Conservation (phyloP, 139 green algal species). For the Chlorella sp. region DNA sequence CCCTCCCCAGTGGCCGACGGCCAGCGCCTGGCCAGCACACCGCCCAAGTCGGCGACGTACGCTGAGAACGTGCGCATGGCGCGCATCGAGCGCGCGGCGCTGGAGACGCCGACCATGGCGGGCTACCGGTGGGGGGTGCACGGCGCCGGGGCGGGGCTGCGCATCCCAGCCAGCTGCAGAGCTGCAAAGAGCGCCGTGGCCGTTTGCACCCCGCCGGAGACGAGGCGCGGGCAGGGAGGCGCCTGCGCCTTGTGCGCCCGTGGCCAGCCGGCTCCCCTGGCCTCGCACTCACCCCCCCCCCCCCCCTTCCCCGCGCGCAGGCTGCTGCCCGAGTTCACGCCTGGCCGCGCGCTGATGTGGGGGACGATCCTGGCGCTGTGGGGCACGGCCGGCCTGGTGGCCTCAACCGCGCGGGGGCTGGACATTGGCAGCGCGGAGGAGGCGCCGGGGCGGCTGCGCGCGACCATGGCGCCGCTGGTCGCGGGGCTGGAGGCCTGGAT, state of each 20-base stretch:
- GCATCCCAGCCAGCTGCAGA: no score
- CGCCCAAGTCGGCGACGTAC: conserved; percentile 15
- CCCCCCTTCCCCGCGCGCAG: neutral
- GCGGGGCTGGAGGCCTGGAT: neutral
- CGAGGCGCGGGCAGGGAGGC: no score
- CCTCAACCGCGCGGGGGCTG: neutral
- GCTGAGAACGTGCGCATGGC: conserved; percentile 39
- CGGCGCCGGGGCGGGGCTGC: no score
- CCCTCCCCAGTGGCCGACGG: conserved; percentile 43
- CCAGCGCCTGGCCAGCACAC: conserved; percentile 41
- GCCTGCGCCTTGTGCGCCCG: no score
- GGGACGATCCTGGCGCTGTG: conserved; percentile 55
- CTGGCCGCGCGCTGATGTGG: conserved; percentile 50
- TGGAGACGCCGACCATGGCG: conserved; percentile 3
- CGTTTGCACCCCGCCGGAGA: no score
- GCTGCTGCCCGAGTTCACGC: conserved; percentile 26
- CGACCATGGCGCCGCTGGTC: neutral
- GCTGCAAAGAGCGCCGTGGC: no score
- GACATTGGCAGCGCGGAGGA: conserved; percentile 10
- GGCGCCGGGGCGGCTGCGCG: conserved; percentile 1
- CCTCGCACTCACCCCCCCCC: no score
- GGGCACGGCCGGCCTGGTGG: conserved; percentile 44
- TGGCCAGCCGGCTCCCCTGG: no score
- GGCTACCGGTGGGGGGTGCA: conserved; percentile 12
- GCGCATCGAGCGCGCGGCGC: conserved; percentile 13